Conservation (phyloP, 2,329 filamentous ascomycete species). For the Nemania sp. region DNA sequence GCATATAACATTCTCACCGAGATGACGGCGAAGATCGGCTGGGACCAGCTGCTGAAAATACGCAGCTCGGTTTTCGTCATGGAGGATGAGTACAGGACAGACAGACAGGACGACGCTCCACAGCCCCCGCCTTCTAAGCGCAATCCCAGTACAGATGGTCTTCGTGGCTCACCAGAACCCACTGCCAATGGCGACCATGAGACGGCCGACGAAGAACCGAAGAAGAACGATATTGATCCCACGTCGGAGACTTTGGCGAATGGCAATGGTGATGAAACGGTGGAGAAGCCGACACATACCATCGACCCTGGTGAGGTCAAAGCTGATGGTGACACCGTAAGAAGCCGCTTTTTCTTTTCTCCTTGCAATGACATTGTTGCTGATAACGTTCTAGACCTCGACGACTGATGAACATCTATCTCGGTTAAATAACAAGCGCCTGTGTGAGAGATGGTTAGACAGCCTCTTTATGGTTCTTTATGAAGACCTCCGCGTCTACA, state of each 20-base stretch:
- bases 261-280: conserved; percentile 44
- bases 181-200: conserved; percentile 53
- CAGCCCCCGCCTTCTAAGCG: conserved; percentile 57
- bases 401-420: conserved; percentile 76
- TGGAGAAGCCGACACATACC: conserved; percentile 81
- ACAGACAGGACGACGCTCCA: conserved; percentile 69
- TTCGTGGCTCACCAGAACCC: conserved; percentile 71
- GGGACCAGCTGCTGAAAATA: conserved; percentile 94
- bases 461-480: conserved; percentile 99
- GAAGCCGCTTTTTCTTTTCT: neutral
- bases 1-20: conserved; percentile 94
- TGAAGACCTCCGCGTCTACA: conserved; percentile 96
- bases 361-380: neutral
- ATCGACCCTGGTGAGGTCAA: conserved; percentile 79
- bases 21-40: conserved; percentile 94
- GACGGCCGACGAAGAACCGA: conserved; percentile 43
- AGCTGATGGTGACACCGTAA: conserved; percentile 55
- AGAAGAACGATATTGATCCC: conserved; percentile 39
- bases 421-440: conserved; percentile 93
- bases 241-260: conserved; percentile 45
- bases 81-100: conserved; percentile 96
- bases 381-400: conserved; percentile 54
- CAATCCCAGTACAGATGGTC: conserved; percentile 78
- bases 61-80: conserved; percentile 98
- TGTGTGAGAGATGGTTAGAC: conserved; percentile 97